Conservation (phyloP, 2,329 filamentous ascomycete species). For the Fusarium illudens region DNA sequence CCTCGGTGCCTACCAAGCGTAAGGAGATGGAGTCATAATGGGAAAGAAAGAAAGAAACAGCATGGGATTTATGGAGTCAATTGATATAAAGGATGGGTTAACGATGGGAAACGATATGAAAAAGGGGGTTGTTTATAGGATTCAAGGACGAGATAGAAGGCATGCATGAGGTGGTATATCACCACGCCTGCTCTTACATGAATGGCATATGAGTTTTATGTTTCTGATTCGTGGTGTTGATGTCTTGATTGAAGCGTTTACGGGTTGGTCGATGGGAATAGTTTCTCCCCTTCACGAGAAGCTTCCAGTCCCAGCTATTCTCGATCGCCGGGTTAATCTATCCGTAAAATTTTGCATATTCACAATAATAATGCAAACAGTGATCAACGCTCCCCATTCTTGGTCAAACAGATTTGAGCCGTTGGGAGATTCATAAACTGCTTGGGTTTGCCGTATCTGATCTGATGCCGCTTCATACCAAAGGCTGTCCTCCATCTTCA, state of each 20-base stretch:
- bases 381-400: not conserved
- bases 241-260: not conserved
- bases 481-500: not conserved
- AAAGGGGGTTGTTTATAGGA: constrained; percentile 14
- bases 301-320: not conserved
- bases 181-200: constrained; percentile 12
- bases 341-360: too few species aligned
- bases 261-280: not conserved
- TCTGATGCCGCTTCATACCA: not conserved
- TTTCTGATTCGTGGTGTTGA: not conserved
- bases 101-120: constrained; percentile 26
- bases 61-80: constrained; percentile 31
- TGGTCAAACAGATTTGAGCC: not conserved
- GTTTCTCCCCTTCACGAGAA: not conserved
- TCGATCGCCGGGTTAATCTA: too few species aligned
- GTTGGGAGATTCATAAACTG: not conserved
- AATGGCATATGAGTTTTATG: constrained; percentile 23
- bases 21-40: constrained; percentile 38
- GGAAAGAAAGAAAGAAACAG: constrained; percentile 10
- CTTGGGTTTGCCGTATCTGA: not conserved
- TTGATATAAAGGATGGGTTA: constrained; percentile 11
- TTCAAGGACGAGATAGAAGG: constrained; percentile 23
- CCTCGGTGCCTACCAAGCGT: constrained; percentile 35
- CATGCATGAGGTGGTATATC: constrained; percentile 9
- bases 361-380: not conserved